phyloP scores from a whole-genome alignment of 2,329 filamentous ascomycete genomes.

The Talaromyces albobiverticillius region DNA sequence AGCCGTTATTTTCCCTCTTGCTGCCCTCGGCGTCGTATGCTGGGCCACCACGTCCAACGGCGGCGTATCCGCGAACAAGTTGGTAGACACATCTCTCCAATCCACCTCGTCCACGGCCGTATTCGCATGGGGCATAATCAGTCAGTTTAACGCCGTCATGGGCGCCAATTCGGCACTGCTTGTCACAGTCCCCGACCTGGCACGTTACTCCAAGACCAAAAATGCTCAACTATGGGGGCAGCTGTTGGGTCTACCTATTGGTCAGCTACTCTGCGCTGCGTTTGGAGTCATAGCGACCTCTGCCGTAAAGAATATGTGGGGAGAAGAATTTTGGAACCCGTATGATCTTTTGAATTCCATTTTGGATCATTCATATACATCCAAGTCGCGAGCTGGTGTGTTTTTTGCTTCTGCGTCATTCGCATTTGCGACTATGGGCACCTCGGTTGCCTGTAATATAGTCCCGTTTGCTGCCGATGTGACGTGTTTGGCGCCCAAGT shows the following conservation, averaged over 20 bases:
- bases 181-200: slow-evolving; percentile 38
- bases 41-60: slow-evolving; percentile 31
- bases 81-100: slow-evolving; percentile 17
- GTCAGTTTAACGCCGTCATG: slow-evolving; percentile 40
- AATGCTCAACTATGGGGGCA: slow-evolving; percentile 33
- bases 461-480: slow-evolving; percentile 35
- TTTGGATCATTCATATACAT: slow-evolving; percentile 34
- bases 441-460: slow-evolving; percentile 27
- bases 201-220: slow-evolving; percentile 32
- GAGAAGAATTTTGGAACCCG: slow-evolving; percentile 38
- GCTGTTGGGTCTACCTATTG: slow-evolving; percentile 18
- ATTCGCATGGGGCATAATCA: slow-evolving; percentile 38
- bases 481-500: slow-evolving; percentile 29
- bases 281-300: slow-evolving; percentile 25
- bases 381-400: slow-evolving; percentile 29
- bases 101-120: slow-evolving; percentile 19
- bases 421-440: slow-evolving; percentile 23
- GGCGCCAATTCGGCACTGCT: slow-evolving; percentile 34
- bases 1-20: slow-evolving; percentile 33
- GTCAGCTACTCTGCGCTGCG: slow-evolving; percentile 21
- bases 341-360: slow-evolving; percentile 37
- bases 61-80: slow-evolving; percentile 19
- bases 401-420: slow-evolving; percentile 29
- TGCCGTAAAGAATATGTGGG: slow-evolving; percentile 32
- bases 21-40: slow-evolving; percentile 36